Conservation (phyloP, 2,329 filamentous ascomycete genomes). For the Colletotrichum salicis region DNA sequence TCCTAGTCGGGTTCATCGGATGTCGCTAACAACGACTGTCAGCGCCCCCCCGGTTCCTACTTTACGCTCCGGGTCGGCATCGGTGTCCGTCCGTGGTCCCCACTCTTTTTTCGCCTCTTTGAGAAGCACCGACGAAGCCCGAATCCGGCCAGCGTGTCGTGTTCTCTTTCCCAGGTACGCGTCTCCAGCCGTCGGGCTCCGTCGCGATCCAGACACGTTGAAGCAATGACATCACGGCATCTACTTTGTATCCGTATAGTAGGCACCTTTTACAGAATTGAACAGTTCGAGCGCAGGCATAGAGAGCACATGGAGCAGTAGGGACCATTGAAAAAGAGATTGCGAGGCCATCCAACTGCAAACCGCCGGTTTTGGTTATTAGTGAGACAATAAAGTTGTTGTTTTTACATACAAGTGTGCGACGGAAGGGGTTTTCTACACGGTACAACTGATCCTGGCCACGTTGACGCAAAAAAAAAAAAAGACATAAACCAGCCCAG, state of each 20-base stretch:
- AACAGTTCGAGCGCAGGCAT: no score
- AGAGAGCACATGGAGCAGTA: neutral
- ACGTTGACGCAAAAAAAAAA: conserved; percentile 16
- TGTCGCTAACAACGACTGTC: neutral
- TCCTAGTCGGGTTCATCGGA: neutral
- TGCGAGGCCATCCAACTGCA: conserved; percentile 33
- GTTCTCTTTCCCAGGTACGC: neutral
- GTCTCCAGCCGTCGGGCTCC: neutral
- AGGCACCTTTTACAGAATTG: no score
- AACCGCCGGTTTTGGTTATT: conserved; percentile 34
- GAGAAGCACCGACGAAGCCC: neutral
- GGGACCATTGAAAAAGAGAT: neutral
- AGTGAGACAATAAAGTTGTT: conserved; percentile 34
- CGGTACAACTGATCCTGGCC: conserved; percentile 14
- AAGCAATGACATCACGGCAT: no score
- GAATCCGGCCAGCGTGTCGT: conserved; percentile 7
- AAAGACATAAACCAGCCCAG: conserved; percentile 16
- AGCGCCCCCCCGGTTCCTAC: neutral
- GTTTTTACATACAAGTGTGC: conserved; percentile 35
- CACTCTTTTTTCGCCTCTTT: neutral
- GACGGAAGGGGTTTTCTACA: conserved; percentile 30
- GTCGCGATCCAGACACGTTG: neutral
- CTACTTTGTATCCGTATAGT: no score
- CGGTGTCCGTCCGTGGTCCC: neutral
- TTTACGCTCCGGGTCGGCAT: neutral